phyloP scores from a whole-genome alignment of 352 stramenopile genomes.

The Phytophthora megakarya region DNA sequence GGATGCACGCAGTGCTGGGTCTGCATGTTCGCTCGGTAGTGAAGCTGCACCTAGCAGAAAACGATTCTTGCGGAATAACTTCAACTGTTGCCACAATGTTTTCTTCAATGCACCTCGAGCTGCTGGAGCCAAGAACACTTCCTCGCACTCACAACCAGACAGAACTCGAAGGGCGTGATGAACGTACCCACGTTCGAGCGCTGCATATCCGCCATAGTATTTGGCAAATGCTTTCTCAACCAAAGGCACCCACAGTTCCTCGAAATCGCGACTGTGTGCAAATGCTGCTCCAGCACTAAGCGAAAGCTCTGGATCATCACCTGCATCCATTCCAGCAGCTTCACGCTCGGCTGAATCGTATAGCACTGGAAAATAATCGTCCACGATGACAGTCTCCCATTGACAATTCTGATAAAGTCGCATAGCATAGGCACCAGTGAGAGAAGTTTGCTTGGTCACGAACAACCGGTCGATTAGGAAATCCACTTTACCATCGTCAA shows the following conservation, averaged over 20 bases:
- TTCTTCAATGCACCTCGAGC: slow-evolving; percentile 86
- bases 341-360: slow-evolving; percentile 39
- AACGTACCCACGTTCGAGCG: slow-evolving; percentile 88
- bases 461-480: slow-evolving; percentile 90
- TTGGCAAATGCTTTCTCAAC: slow-evolving; percentile 94
- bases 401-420: slow-evolving; percentile 92
- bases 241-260: slow-evolving; percentile 93
- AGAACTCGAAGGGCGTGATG: slow-evolving; percentile 90
- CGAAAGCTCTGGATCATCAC: slow-evolving; percentile 19
- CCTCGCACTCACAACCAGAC: slow-evolving; percentile 87
- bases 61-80: slow-evolving; percentile 82
- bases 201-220: slow-evolving; percentile 89
- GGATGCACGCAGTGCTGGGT: slow-evolving; percentile 88
- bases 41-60: slow-evolving; percentile 92
- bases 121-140: slow-evolving; percentile 87
- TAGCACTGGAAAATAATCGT: slow-evolving; percentile 91
- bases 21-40: slow-evolving; percentile 81
- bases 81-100: slow-evolving; percentile 91
- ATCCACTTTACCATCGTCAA: slow-evolving; percentile 91
- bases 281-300: slow-evolving; percentile 82
- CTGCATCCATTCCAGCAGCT: slow-evolving; percentile 15
- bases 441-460: slow-evolving; percentile 88
- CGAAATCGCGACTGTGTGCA: slow-evolving; percentile 85
- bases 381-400: slow-evolving; percentile 93
- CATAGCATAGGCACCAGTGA: slow-evolving; percentile 92